phyloP scores from a whole-genome alignment of 2,329 filamentous ascomycete species.

The Plenodomus tracheiphilus region DNA sequence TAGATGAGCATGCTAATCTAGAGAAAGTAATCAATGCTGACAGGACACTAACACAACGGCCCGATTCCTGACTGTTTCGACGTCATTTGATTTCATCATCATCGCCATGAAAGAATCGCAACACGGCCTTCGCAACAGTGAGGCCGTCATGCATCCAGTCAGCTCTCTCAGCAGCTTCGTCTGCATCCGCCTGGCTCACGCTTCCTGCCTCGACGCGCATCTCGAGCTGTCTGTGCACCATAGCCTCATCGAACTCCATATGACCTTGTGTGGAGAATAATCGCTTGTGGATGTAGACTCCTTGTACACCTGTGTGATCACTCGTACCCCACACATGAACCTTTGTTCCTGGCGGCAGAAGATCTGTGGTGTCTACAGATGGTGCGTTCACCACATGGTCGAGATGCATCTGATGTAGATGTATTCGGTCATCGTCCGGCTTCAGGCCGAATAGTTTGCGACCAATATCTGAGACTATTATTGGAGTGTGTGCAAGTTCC shows the following conservation, averaged over 20 bases:
- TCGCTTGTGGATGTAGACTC: conserved; percentile 50
- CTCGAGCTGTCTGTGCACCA: conserved; percentile 52
- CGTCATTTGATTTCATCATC: conserved; percentile 27
- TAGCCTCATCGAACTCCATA: conserved; percentile 52
- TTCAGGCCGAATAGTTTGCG: conserved; percentile 46
- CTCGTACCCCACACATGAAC: conserved; percentile 55
- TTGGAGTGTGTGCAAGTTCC: conserved; percentile 51
- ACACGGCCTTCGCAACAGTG: conserved; percentile 32
- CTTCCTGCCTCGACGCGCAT: conserved; percentile 49
- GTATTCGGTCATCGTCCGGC: conserved; percentile 36
- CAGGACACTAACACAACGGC: no score
- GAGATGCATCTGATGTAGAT: conserved; percentile 54
- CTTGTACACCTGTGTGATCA: conserved; percentile 51
- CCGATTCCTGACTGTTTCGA: no score
- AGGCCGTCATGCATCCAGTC: conserved; percentile 40
- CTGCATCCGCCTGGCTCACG: conserved; percentile 42
- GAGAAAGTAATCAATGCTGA: no score
- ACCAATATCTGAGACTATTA: conserved; percentile 47
- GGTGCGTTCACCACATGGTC: conserved; percentile 48
- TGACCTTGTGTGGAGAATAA: conserved; percentile 55
- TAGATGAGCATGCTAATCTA: no score
- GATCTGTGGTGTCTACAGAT: conserved; percentile 21
- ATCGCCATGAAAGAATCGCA: conserved; percentile 40
- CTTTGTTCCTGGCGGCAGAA: conserved; percentile 40
- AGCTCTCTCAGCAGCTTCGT: conserved; percentile 38